A percentile compares a stretch with the other conserved stretches of the same genome.
phyloP scores from a whole-genome alignment of 163 green algal genomes.

The Trebouxiophyceae sp. region DNA sequence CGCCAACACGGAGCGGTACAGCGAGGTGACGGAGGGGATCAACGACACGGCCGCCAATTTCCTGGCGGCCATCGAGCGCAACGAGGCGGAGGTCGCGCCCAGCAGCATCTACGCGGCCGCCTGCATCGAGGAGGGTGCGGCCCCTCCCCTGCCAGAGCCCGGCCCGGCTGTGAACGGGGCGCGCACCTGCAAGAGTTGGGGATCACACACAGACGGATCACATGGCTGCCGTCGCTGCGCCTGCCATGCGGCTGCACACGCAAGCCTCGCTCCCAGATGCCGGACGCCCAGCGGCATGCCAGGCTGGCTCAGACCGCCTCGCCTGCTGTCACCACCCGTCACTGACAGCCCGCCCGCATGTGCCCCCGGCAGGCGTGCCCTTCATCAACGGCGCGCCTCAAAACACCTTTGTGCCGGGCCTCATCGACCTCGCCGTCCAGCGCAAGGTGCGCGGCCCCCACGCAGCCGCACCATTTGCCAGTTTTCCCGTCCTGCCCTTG shows the following conservation, averaged over 20 bases:
- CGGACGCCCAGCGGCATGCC: no score
- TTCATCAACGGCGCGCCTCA: constrained; percentile 99
- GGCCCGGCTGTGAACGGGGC: no score
- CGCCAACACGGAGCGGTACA: constrained; percentile 98
- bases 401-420: constrained; percentile 96
- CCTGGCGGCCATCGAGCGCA: constrained; percentile 67
- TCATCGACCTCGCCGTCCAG: constrained; percentile 71
- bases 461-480: no score
- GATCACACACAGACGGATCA: no score
- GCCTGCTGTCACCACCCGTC: no score
- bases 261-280: no score
- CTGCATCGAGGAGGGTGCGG: constrained; percentile 74
- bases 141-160: no score
- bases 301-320: no score
- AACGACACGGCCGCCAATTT: constrained; percentile 97
- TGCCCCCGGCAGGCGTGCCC: constrained; percentile 65
- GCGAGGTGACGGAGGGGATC: constrained; percentile 74
- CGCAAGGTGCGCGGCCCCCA: background rate
- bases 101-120: constrained; percentile 92
- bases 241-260: no score
- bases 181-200: no score
- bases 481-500: background rate
- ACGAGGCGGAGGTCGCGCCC: constrained; percentile 82
- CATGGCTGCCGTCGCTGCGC: no score
- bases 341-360: no score